Percentiles rank a stretch among this genome's conserved stretches.
Evolutionary conservation across 495 filamentous ascomycete genomes (phyloP).

Genomic region (Penicillium lagena): DNA sequence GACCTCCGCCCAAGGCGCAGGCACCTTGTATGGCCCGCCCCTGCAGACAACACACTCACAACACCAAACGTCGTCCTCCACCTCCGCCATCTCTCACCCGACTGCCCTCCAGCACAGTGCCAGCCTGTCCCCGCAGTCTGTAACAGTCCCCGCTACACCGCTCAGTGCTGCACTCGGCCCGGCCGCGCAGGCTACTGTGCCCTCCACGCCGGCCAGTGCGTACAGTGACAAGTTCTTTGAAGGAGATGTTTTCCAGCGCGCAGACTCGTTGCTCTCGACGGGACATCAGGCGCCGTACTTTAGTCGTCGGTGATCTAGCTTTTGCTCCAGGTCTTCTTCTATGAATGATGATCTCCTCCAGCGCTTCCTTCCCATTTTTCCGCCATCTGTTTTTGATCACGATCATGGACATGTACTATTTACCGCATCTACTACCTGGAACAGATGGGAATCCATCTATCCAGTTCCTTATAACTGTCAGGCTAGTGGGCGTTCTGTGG

Average conservation of each 20-base stretch:
- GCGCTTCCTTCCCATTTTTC: neutral
- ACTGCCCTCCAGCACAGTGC: slow-evolving; percentile 23
- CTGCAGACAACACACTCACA: slow-evolving; percentile 27
- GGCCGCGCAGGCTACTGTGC: slow-evolving; percentile 83
- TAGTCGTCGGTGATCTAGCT: slow-evolving; percentile 22
- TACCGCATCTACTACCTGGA: too few species aligned
- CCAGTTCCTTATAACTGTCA: too few species aligned
- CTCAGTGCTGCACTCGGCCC: slow-evolving; percentile 81
- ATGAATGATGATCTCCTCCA: neutral
- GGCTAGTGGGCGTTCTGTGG: too few species aligned
- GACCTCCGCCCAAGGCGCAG: slow-evolving; percentile 17
- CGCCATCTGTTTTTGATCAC: too few species aligned
- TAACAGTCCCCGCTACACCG: slow-evolving; percentile 56
- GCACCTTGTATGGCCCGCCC: slow-evolving; percentile 34
- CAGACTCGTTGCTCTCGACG: slow-evolving; percentile 63
- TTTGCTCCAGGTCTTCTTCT: neutral
- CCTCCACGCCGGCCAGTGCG: slow-evolving; percentile 66
- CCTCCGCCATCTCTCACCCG: slow-evolving; percentile 18
- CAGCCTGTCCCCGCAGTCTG: slow-evolving; percentile 32
- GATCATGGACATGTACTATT: too few species aligned
- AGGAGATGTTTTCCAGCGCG: slow-evolving; percentile 68
- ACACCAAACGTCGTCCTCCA: slow-evolving; percentile 28
- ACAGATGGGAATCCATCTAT: too few species aligned
- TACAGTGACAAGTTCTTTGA: slow-evolving; percentile 59
- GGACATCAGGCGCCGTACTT: slow-evolving; percentile 38